phyloP scores from a whole-genome alignment of 116 monocot species.

The Thalassia testudinum region DNA sequence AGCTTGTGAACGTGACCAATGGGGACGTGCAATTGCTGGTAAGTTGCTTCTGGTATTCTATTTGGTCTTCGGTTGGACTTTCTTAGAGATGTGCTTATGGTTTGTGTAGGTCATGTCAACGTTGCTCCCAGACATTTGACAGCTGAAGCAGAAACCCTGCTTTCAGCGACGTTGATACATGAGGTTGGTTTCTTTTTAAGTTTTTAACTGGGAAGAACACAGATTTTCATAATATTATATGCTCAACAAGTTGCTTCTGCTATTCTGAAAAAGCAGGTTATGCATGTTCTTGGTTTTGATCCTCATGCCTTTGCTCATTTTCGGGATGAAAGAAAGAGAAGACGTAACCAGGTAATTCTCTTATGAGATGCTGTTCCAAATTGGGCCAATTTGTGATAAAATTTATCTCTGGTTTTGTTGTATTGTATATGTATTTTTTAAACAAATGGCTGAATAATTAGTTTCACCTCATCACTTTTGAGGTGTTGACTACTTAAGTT shows the following conservation, averaged over 20 bases:
- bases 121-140: slow-evolving; percentile 99
- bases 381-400: too few species aligned
- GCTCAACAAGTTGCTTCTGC: not conserved
- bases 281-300: slow-evolving; percentile 99
- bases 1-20: slow-evolving; percentile 97
- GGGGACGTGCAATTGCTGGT: slow-evolving; percentile 99
- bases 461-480: too few species aligned
- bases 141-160: slow-evolving; percentile 81
- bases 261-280: slow-evolving; percentile 67
- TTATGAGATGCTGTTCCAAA: too few species aligned
- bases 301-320: slow-evolving; percentile 99
- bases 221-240: not conserved
- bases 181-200: slow-evolving; percentile 28
- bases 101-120: slow-evolving; percentile 79
- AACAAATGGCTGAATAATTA: too few species aligned
- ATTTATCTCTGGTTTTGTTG: too few species aligned
- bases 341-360: slow-evolving; percentile 52
- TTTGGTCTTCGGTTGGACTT: not conserved
- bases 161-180: slow-evolving; percentile 96
- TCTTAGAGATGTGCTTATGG: not conserved
- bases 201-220: not conserved
- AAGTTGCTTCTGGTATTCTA: slow-evolving; percentile 3
- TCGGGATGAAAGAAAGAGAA: slow-evolving; percentile 92
- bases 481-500: too few species aligned
- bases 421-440: too few species aligned